phyloP scores from a whole-genome alignment of 306 rosid species.

The Abrus precatorius region DNA sequence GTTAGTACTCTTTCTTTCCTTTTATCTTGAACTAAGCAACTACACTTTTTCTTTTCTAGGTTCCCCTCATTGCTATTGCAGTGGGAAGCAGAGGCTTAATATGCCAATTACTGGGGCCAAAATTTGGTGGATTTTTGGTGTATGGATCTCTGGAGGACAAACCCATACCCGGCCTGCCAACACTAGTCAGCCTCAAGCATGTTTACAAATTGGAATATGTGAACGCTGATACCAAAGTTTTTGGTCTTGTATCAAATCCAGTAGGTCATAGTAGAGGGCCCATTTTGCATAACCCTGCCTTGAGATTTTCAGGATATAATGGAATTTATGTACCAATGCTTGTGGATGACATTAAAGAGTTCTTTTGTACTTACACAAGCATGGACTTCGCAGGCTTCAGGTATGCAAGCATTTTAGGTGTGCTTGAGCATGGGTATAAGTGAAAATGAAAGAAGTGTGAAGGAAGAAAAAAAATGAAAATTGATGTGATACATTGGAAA shows the following conservation, averaged over 20 bases:
- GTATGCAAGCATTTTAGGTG: slow-evolving; percentile 12
- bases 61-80: slow-evolving; percentile 55
- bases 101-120: slow-evolving; percentile 55
- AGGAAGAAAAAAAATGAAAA: background rate
- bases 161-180: slow-evolving; percentile 50
- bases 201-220: slow-evolving; percentile 46
- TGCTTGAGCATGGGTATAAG: background rate
- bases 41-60: slow-evolving; percentile 33
- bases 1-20: background rate
- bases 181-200: slow-evolving; percentile 48
- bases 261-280: slow-evolving; percentile 62
- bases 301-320: slow-evolving; percentile 50
- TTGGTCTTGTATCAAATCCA: slow-evolving; percentile 61
- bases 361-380: slow-evolving; percentile 50
- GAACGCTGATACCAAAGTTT: slow-evolving; percentile 53
- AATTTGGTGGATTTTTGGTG: slow-evolving; percentile 57
- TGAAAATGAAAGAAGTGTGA: background rate
- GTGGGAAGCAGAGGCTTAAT: slow-evolving; percentile 57
- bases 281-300: slow-evolving; percentile 52
- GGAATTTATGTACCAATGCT: slow-evolving; percentile 60
- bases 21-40: background rate
- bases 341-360: slow-evolving; percentile 54
- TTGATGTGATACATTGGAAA: background rate
- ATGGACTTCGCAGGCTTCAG: slow-evolving; percentile 58
- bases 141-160: slow-evolving; percentile 56